phyloP scores from a whole-genome alignment of 805 yeast genomes.

The Kregervanrija delftensis region DNA sequence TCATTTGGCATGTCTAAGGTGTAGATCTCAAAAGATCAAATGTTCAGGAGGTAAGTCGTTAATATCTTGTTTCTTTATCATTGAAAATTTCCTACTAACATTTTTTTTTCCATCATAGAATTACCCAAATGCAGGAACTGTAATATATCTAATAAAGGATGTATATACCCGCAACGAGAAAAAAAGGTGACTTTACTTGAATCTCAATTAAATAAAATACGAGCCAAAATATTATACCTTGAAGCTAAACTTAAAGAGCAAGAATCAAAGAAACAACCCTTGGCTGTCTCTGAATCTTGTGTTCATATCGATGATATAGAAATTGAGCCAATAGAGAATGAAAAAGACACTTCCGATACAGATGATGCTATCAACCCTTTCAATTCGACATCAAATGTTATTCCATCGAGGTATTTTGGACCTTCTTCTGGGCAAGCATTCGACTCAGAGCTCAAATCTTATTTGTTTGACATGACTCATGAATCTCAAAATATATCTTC shows the following conservation, averaged over 20 bases:
- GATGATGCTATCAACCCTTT: constrained; percentile 3
- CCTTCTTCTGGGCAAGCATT: constrained; percentile 10
- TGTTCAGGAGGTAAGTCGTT: constrained; percentile 31
- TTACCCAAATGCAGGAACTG: constrained; percentile 15
- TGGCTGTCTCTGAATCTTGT: neutral
- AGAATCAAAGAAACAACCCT: neutral
- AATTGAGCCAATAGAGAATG: too few relatives aligned
- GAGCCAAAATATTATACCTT: constrained; percentile 9
- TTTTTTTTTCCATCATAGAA: neutral
- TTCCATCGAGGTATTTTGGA: constrained; percentile 3
- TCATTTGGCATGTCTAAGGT: constrained; percentile 37
- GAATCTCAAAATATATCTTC: neutral
- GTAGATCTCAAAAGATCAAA: constrained; percentile 40
- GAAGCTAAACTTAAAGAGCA: constrained; percentile 6
- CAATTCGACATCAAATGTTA: neutral
- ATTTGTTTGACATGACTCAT: constrained; percentile 7
- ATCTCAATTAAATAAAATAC: constrained; percentile 12
- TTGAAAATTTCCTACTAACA: neutral
- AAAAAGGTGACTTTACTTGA: constrained; percentile 17
- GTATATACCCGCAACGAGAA: constrained; percentile 15
- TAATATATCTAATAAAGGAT: constrained; percentile 8
- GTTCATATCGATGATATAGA: neutral
- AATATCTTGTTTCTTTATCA: neutral
- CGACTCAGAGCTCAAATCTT: constrained; percentile 10
- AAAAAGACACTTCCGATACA: too few relatives aligned